Percentiles rank a stretch among this genome's conserved stretches.
Conservation (phyloP, 805 yeast species). For the Candida alai region DNA sequence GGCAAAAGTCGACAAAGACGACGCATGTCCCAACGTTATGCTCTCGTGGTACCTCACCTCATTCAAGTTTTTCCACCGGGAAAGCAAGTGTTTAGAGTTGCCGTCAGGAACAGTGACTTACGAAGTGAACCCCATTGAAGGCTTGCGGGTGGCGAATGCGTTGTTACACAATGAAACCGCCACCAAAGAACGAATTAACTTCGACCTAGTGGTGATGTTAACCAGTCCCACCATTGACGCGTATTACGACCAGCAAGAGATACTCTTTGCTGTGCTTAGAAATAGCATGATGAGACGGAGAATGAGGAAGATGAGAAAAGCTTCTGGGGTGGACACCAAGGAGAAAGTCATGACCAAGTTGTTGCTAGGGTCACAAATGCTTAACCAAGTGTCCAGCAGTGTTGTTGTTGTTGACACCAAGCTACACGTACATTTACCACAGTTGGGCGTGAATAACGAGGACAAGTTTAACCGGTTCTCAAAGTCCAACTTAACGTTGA, state of each 20-base stretch:
- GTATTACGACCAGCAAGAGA: slow-evolving; percentile 35
- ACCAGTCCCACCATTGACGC: slow-evolving; percentile 34
- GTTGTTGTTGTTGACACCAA: slow-evolving; percentile 29
- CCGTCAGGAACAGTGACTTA: slow-evolving; percentile 30
- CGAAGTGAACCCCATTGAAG: slow-evolving; percentile 21
- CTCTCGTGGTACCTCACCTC: slow-evolving; percentile 25
- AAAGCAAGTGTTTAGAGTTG: slow-evolving; percentile 28
- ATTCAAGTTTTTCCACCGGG: slow-evolving; percentile 24
- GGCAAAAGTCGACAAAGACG: slow-evolving; percentile 9
- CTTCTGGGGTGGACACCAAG: slow-evolving; percentile 7
- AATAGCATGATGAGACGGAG: slow-evolving; percentile 8
- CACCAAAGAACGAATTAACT: slow-evolving; percentile 10
- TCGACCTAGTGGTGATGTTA: slow-evolving; percentile 18
- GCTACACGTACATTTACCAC: slow-evolving; percentile 29
- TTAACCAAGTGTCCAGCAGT: slow-evolving; percentile 19
- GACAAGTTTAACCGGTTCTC: slow-evolving; percentile 25
- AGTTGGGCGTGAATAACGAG: slow-evolving; percentile 11
- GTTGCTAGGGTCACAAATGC: slow-evolving; percentile 7
- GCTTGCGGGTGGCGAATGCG: slow-evolving; percentile 17
- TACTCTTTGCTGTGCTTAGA: slow-evolving; percentile 9
- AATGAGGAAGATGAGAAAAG: slow-evolving; percentile 8
- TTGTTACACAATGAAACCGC: slow-evolving; percentile 8
- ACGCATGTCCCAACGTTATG: slow-evolving; percentile 9
- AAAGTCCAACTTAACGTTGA: slow-evolving; percentile 22
- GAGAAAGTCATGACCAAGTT: slow-evolving; percentile 7